Conservation (phyloP, 257 asterid species). For the Nyctanthes arbortristis region DNA sequence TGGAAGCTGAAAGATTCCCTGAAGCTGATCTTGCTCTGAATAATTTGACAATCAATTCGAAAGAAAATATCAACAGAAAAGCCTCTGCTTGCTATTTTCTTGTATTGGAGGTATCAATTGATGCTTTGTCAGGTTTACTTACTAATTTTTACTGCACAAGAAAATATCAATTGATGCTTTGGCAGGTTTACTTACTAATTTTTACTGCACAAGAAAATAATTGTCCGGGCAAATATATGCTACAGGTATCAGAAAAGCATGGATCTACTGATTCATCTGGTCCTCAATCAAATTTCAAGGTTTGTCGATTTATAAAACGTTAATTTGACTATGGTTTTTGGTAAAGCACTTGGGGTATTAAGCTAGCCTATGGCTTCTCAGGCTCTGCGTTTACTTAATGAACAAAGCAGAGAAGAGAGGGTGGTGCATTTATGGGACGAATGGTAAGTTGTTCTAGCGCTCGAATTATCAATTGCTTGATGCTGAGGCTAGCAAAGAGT, state of each 20-base stretch:
- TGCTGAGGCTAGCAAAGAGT: not conserved
- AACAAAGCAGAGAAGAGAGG: conserved; percentile 82
- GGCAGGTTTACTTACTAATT: conserved; percentile 2
- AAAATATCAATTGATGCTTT: conserved; percentile 9
- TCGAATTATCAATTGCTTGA: not conserved
- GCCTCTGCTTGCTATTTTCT: conserved; percentile 53
- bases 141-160: conserved; percentile 14
- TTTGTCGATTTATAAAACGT: conserved; percentile 32
- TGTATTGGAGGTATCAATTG: conserved; percentile 77
- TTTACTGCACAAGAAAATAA: conserved; percentile 20
- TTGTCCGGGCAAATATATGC: conserved; percentile 1
- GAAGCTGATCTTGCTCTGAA: conserved; percentile 39
- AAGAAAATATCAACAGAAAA: conserved; percentile 31
- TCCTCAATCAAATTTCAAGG: conserved; percentile 61
- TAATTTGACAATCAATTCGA: conserved; percentile 23
- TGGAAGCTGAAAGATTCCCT: conserved; percentile 38
- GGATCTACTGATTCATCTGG: conserved; percentile 46
- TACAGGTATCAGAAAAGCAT: conserved; percentile 72
- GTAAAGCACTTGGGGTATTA: conserved; percentile 20
- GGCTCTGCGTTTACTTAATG: conserved; percentile 82
- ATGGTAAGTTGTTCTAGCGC: conserved; percentile 53
- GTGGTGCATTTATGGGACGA: conserved; percentile 77
- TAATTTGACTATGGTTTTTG: conserved; percentile 24
- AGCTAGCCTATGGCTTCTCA: conserved; percentile 32
- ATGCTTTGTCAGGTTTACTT: conserved; percentile 18